These are phyloP conservation scores for Crotalaria pallida DNA, from an alignment of 306 rosid species.

Conservation along the genomic window DNA sequence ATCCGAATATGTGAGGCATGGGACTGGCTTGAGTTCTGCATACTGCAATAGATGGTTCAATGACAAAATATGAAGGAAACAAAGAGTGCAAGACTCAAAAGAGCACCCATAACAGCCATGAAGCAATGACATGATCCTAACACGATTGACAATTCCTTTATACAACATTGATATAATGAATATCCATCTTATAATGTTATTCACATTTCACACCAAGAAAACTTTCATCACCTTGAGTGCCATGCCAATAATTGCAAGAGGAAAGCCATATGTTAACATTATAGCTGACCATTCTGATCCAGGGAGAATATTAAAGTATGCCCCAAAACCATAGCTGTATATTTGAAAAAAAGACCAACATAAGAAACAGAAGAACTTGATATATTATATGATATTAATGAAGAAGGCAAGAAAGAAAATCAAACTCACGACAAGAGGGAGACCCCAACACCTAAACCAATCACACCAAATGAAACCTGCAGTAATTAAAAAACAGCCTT, in stretches of 20 bases:
- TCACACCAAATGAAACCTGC: constrained; percentile 83
- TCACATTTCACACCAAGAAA: background rate
- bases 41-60: constrained; percentile 52
- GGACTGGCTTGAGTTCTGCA: constrained; percentile 98
- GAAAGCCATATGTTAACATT: constrained; percentile 96
- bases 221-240: constrained; percentile 77
- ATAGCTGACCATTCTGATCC: constrained; percentile 98
- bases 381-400: background rate
- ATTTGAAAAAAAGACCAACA: background rate
- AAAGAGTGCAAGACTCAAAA: background rate
- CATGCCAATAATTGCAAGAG: constrained; percentile 99
- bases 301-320: constrained; percentile 83
- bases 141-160: constrained; percentile 13
- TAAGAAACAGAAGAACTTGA: constrained; percentile 14
- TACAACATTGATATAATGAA: background rate
- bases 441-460: constrained; percentile 74
- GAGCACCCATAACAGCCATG: background rate
- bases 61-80: constrained; percentile 1
- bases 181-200: background rate
- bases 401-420: background rate
- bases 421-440: constrained; percentile 66
- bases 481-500: constrained; percentile 9
- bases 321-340: constrained; percentile 90
- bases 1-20: constrained; percentile 78
- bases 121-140: background rate